Evolutionary conservation across 345 rosid genomes (phyloP).

Genomic region (Syzygium jambos): DNA sequence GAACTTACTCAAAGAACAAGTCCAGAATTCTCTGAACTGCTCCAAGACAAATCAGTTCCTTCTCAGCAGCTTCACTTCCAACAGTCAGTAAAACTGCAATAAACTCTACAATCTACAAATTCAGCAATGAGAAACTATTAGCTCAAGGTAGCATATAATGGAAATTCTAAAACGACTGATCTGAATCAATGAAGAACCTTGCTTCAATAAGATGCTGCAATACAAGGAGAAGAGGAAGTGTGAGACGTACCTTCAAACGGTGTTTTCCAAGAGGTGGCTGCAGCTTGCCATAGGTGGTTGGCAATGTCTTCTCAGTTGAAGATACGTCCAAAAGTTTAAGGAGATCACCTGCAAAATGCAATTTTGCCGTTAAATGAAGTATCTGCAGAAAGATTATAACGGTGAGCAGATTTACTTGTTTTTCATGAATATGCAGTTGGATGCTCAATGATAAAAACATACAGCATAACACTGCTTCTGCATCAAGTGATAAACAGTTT

Average conservation of each 20-base stretch:
- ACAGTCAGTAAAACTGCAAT: constrained; percentile 72
- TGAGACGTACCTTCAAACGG: constrained; percentile 58
- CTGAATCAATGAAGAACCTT: neutral
- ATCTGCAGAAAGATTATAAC: neutral
- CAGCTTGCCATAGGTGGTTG: constrained; percentile 83
- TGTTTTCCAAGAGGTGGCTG: constrained; percentile 96
- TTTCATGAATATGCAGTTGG: neutral
- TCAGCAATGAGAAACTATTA: neutral
- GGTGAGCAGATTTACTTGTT: neutral
- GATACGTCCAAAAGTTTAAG: constrained; percentile 75
- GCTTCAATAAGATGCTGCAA: neutral
- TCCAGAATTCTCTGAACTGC: constrained; percentile 59
- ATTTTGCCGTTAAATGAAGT: neutral
- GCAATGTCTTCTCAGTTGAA: constrained; percentile 41
- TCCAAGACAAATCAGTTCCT: constrained; percentile 68
- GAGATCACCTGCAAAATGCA: constrained; percentile 49
- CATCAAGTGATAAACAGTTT: neutral
- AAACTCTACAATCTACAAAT: constrained; percentile 84
- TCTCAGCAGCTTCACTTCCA: constrained; percentile 81
- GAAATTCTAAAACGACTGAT: neutral
- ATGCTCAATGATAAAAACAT: neutral
- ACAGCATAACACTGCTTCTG: neutral
- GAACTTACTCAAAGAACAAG: constrained; percentile 82
- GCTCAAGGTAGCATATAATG: neutral
- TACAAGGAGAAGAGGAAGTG: neutral